Evolutionary conservation across 495 filamentous ascomycete species (phyloP).

Genomic region (Cetradonia linearis): DNA sequence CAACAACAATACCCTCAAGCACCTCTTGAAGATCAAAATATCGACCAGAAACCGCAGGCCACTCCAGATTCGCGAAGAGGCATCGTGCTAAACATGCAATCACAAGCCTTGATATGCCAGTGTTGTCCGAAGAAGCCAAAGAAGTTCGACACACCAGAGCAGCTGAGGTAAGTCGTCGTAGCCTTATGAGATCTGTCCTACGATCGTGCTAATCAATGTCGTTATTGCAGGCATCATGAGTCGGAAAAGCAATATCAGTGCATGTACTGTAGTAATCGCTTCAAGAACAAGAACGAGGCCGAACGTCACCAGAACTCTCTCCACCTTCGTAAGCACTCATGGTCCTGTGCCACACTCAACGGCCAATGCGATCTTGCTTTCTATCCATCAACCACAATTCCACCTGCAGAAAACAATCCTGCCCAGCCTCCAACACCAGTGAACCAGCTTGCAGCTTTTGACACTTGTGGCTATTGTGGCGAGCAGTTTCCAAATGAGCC

Average conservation of each 20-base stretch:
- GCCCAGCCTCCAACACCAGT: conserved; percentile 33
- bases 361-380: conserved; percentile 67
- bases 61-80: conserved; percentile 18
- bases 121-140: conserved; percentile 99
- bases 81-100: conserved; percentile 33
- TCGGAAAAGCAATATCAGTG: conserved; percentile 95
- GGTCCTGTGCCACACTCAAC: conserved; percentile 87
- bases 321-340: conserved; percentile 89
- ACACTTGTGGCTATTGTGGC: conserved; percentile 93
- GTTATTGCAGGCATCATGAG: conserved; percentile 53
- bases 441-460: conserved; percentile 46
- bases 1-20: conserved; percentile 37
- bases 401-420: conserved; percentile 32
- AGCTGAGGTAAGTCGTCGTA: conserved; percentile 60
- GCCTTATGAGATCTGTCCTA: not conserved
- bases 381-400: conserved; percentile 52
- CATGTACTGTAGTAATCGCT: conserved; percentile 82
- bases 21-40: conserved; percentile 33
- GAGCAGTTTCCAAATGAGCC: conserved; percentile 74
- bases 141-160: conserved; percentile 82
- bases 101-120: conserved; percentile 66
- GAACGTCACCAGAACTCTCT: conserved; percentile 96
- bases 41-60: conserved; percentile 27
- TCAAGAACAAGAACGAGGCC: conserved; percentile 99
- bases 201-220: conserved; percentile 13